Percentiles rank a stretch among this genome's conserved stretches.
Evolutionary conservation across 768 basidiomycete species (phyloP).

Genomic region (Trametes sanguinea): DNA sequence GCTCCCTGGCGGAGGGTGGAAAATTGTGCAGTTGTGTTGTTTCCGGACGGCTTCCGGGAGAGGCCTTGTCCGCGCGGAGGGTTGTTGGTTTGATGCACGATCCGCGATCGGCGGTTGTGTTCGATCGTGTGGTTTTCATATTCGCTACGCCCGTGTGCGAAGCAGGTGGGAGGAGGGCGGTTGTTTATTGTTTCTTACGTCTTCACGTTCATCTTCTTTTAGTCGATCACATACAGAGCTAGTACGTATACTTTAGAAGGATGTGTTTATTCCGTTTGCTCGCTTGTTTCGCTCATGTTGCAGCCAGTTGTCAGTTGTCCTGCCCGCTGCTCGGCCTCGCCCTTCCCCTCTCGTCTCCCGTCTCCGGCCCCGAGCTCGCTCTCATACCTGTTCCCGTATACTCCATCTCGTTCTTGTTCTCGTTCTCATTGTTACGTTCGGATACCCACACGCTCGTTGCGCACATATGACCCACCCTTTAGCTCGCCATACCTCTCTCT

Average conservation of each 20-base stretch:
- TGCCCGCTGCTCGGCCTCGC: slow-evolving; percentile 6
- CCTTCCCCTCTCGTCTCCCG: background rate
- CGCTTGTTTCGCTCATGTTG: background rate
- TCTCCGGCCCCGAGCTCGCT: slow-evolving; percentile 1
- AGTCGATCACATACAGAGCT: background rate
- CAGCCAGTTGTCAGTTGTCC: background rate
- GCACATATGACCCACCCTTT: slow-evolving; percentile 18
- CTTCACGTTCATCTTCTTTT: background rate
- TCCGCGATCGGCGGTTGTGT: background rate
- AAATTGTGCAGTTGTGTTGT: background rate
- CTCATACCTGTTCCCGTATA: slow-evolving; percentile 7
- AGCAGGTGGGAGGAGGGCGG: background rate
- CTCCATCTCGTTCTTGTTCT: slow-evolving; percentile 7
- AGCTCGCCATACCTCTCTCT: background rate
- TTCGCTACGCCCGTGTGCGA: background rate
- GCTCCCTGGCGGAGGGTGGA: too few relatives aligned
- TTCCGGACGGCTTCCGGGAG: slow-evolving; percentile 5
- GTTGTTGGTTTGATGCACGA: background rate
- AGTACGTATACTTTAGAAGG: slow-evolving; percentile 3
- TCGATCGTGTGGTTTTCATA: background rate
- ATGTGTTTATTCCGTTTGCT: slow-evolving; percentile 5
- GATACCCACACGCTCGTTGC: slow-evolving; percentile 26
- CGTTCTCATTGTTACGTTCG: slow-evolving; percentile 10
- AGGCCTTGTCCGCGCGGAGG: background rate
- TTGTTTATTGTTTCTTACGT: background rate